Conservation (phyloP, 2,329 filamentous ascomycete genomes). For the Cercospora citrullina region DNA sequence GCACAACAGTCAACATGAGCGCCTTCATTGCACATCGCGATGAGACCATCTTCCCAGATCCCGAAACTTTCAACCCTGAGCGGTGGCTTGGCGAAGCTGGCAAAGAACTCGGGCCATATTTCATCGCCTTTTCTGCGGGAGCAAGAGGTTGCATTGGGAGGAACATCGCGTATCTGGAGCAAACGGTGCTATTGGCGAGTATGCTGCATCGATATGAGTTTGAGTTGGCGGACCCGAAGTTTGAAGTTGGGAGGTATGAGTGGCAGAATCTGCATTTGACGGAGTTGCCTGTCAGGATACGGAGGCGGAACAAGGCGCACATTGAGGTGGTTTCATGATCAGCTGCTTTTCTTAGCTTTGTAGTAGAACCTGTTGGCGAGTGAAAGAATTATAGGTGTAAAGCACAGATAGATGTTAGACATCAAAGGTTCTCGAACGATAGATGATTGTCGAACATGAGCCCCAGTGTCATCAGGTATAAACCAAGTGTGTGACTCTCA, state of each 20-base stretch:
- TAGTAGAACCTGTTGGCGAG: not conserved
- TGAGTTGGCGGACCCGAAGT: constrained; percentile 40
- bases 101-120: constrained; percentile 23
- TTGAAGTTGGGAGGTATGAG: constrained; percentile 40
- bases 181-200: constrained; percentile 32
- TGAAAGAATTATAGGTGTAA: not conserved
- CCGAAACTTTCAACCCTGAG: constrained; percentile 23
- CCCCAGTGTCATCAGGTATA: not conserved
- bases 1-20: constrained; percentile 24
- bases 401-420: not conserved
- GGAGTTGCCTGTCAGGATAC: constrained; percentile 44
- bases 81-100: constrained; percentile 28
- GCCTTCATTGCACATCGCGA: constrained; percentile 24
- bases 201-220: constrained; percentile 43
- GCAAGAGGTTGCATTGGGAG: constrained; percentile 40
- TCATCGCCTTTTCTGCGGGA: constrained; percentile 40
- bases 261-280: constrained; percentile 42
- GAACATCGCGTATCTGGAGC: constrained; percentile 36
- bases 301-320: constrained; percentile 32
- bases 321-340: not conserved
- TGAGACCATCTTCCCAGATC: constrained; percentile 39
- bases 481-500: not conserved
- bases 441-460: not conserved
- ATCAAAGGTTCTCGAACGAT: not conserved
- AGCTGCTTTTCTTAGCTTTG: not conserved